Conservation (phyloP, 2,329 filamentous ascomycete genomes). For the Cercospora nicotianae region DNA sequence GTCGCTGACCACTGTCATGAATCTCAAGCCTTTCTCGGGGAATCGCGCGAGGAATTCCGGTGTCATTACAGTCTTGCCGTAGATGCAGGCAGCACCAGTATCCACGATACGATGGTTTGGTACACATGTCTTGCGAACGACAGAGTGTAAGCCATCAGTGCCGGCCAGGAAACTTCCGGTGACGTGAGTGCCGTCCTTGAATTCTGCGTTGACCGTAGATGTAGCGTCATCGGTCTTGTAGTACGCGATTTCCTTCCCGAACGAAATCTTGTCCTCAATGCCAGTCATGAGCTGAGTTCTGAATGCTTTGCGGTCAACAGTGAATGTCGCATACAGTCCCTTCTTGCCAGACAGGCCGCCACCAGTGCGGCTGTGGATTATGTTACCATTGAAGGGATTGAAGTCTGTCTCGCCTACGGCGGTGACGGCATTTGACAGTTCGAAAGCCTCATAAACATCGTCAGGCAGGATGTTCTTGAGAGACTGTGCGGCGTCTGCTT, state of each 20-base stretch:
- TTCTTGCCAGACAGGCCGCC: conserved; percentile 21
- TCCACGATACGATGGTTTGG: conserved; percentile 25
- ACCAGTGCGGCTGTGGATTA: conserved; percentile 25
- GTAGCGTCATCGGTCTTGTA: conserved; percentile 16
- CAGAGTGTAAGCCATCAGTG: conserved; percentile 30
- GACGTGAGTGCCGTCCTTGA: conserved; percentile 21
- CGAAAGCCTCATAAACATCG: conserved; percentile 24
- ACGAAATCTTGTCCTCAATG: conserved; percentile 25
- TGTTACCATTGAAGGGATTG: conserved; percentile 25
- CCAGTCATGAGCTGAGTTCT: conserved; percentile 26
- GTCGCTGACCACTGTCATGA: conserved; percentile 27
- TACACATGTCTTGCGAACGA: conserved; percentile 27
- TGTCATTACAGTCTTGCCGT: conserved; percentile 31
- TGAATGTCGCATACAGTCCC: conserved; percentile 22
- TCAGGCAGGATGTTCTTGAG: conserved; percentile 24
- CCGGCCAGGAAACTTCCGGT: conserved; percentile 27
- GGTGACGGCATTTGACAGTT: conserved; percentile 23
- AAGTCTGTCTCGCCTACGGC: conserved; percentile 27
- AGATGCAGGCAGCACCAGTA: conserved; percentile 27
- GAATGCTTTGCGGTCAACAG: conserved; percentile 28
- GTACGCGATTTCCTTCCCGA: conserved; percentile 24
- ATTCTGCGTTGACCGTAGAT: conserved; percentile 17
- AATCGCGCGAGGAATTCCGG: conserved; percentile 21
- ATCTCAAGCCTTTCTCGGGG: conserved; percentile 23
- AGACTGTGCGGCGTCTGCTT: conserved; percentile 27